Conservation (phyloP, 2,329 filamentous ascomycete species). For the Exophiala sideris region DNA sequence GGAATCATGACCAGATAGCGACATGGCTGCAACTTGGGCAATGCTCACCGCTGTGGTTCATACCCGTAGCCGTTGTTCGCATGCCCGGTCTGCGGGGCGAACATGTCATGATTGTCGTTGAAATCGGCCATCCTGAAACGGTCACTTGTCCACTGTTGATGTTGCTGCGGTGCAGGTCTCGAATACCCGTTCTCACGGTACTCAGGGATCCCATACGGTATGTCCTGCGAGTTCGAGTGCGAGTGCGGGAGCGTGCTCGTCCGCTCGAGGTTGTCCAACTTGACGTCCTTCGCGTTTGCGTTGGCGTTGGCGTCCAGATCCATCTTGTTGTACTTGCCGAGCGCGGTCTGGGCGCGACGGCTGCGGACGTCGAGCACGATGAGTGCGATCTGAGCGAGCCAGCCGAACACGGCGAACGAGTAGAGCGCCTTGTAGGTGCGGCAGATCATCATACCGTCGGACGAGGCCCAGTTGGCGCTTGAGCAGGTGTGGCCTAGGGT, state of each 20-base stretch:
- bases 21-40: background rate
- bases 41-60: slow-evolving; percentile 23
- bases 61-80: slow-evolving; percentile 11
- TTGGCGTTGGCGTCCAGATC: slow-evolving; percentile 35
- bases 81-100: slow-evolving; percentile 1
- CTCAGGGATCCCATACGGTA: slow-evolving; percentile 14
- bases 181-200: slow-evolving; percentile 3
- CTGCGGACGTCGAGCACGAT: slow-evolving; percentile 52
- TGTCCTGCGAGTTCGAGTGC: slow-evolving; percentile 6
- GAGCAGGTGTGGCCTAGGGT: slow-evolving; percentile 54
- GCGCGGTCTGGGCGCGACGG: slow-evolving; percentile 40
- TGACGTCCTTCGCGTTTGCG: slow-evolving; percentile 34
- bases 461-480: slow-evolving; percentile 50
- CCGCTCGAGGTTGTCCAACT: slow-evolving; percentile 32
- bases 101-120: background rate
- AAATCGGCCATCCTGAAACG: slow-evolving; percentile 16
- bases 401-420: slow-evolving; percentile 51
- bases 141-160: background rate
- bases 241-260: background rate
- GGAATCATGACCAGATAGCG: background rate
- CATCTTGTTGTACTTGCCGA: slow-evolving; percentile 51
- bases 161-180: slow-evolving; percentile 2
- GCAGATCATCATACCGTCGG: slow-evolving; percentile 55
- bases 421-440: slow-evolving; percentile 60
- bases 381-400: slow-evolving; percentile 45